Percentiles rank a stretch among this genome's conserved stretches.
Evolutionary conservation across 2,329 filamentous ascomycete genomes (phyloP).

Genomic region (Alternaria brassicicola): DNA sequence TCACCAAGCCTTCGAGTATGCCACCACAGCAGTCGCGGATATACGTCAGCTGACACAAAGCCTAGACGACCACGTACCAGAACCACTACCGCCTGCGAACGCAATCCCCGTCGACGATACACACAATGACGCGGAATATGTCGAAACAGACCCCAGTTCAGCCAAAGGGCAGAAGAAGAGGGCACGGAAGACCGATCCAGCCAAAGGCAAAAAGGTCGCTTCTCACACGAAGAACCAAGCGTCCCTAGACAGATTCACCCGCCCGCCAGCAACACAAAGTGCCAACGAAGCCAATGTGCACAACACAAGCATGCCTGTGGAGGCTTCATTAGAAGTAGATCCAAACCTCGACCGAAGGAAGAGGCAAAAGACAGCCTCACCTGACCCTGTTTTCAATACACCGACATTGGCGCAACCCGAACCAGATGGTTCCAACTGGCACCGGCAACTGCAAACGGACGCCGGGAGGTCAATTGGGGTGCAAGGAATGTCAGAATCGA

Average conservation of each 20-base stretch:
- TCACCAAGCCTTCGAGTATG: conserved; percentile 41
- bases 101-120: conserved; percentile 15
- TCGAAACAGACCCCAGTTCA: conserved; percentile 20
- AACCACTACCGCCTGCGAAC: conserved; percentile 7
- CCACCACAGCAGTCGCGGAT: no score
- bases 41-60: conserved; percentile 2
- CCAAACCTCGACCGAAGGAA: conserved; percentile 44
- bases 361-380: conserved; percentile 47
- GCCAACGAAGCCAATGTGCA: neutral
- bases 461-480: conserved; percentile 12
- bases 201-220: conserved; percentile 20
- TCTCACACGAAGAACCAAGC: conserved; percentile 29
- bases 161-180: conserved; percentile 31
- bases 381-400: conserved; percentile 10
- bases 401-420: neutral
- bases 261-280: conserved; percentile 8
- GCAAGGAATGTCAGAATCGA: neutral
- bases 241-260: conserved; percentile 37
- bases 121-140: conserved; percentile 28
- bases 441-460: conserved; percentile 37
- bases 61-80: conserved; percentile 22
- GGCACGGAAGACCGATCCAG: conserved; percentile 26
- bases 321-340: conserved; percentile 34
- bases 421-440: conserved; percentile 27
- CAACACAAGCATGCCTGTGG: conserved; percentile 1